A percentile compares a stretch with the other conserved stretches of the same genome.
These are phyloP conservation scores for Pholiota adiposa DNA, from an alignment of 1,284 basidiomycete species.

Conservation along the genomic window DNA sequence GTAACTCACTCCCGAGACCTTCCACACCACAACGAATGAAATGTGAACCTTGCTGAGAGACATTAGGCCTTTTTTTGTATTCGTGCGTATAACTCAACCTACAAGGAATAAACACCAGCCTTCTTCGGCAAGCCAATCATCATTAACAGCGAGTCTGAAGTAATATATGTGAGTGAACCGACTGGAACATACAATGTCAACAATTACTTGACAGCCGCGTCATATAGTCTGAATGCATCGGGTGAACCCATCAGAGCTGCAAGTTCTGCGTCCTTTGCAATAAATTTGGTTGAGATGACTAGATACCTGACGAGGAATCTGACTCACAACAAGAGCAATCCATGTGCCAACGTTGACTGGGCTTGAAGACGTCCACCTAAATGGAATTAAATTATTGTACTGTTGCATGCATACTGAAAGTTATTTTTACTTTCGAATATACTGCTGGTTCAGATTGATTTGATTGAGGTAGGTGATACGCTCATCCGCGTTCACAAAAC, in stretches of 20 bases:
- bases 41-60: conserved; percentile 66
- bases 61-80: neutral
- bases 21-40: conserved; percentile 70
- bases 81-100: neutral
- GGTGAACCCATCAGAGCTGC: conserved; percentile 58
- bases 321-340: conserved; percentile 65
- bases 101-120: conserved; percentile 70
- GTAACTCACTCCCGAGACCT: conserved; percentile 65
- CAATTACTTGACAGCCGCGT: conserved; percentile 62
- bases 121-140: conserved; percentile 73
- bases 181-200: neutral
- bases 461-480: conserved; percentile 54
- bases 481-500: conserved; percentile 39
- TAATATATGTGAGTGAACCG: neutral
- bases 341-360: conserved; percentile 69
- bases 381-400: conserved; percentile 7
- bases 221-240: conserved; percentile 67
- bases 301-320: neutral
- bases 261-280: conserved; percentile 65
- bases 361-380: conserved; percentile 69
- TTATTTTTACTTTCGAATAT: conserved; percentile 50
- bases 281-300: neutral
- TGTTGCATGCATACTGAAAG: conserved; percentile 1
- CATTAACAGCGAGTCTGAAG: conserved; percentile 58
- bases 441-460: conserved; percentile 60